Base-by-base conservation (phyloP, 1,284 basidiomycete genomes). In the Apiotrichum mycotoxinovorans region DNA sequence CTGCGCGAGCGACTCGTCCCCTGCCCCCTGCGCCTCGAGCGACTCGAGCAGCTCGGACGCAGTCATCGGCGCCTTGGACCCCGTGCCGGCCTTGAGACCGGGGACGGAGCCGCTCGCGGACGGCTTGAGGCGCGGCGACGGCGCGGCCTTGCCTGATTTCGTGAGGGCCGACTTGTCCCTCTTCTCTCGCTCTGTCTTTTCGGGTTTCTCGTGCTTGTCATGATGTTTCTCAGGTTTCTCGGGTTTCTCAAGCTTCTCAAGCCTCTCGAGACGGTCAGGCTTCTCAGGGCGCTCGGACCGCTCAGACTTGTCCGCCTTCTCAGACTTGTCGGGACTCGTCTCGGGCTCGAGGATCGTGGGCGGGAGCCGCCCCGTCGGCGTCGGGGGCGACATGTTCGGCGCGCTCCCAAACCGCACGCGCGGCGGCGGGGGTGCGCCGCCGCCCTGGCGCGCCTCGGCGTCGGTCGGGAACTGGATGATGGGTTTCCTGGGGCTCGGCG, bases 41-140 rank as follows among this genome's bases (percentile, higher is more conserved):
- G 43, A 27, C 54, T 62, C 56, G 26, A 62, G 60, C 20, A 62
- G 51, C 54, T 62, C 56, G 18, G 51, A 53, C 11, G 60, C 60
- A n/a, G 56, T 62, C 49, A 43, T 57, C 22, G 52, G 52, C 51
- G 49, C 49, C 37, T 18, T 51, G 49, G 33, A 12, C 27, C 4
- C 17, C 9, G 7, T 22, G n/a, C 23, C 7, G 2, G 34, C 22
- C 25, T 49, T 49, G n/a, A 40, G 35, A 5, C 47, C 47, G 1
- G 46, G 46, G 12, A 35, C 46, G 3, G 46, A 11, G 20, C 33
- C 46, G 33, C 18, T 15, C 23, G 15, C n/a, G 17, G 14, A 38
- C 25, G 47, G 47, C 20, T 49, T 49, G 17, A 49, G 34, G 25
- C 47, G 47, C 25, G 47, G 47, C 10, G 47, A 49, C 20, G 46